Evolutionary conservation across 352 stramenopile species (phyloP), one percentile per base, ranked within the genome.

Genomic region (Halophytophthora polymorphica): DNA sequence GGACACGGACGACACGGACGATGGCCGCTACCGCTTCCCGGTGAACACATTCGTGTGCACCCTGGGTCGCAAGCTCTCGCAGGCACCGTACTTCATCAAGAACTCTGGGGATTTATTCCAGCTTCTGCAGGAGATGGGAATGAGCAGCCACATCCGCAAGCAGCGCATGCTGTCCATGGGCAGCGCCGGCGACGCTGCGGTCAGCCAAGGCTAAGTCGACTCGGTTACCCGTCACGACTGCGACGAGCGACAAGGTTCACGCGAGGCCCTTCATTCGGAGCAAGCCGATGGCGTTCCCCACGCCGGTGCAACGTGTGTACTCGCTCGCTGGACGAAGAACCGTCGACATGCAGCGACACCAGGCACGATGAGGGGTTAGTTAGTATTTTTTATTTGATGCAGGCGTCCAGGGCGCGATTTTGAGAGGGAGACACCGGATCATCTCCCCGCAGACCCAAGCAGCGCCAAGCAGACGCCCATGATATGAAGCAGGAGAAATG

Each of bases 11-110:
- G 67, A 83, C 29, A 59, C 64, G 1, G 73, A 79, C 15, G 76
- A 86, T 3, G 68, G 56, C 6, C 64, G 66, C 10, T 89, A 90
- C 59, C 65, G 71, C 25, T 90, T 90, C 53, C 83, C 83, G 2
- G 80, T 93, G 6, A 90, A 91, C 36, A 91, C 83, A 3, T 93
- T 93, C 46, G 82, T 91, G 35, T 93, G 83, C 62, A 93, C 82
- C 3, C 61, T 93, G 29, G 80, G 83, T 5, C 71, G 82, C 34
- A 93, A 93, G 49, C 64, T 90, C 14, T 90, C 77, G 13, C 83
- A 93, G 51, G 83, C 83, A 35, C 82, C 83, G 6, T 93, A 93
- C 58, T 93, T 73, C 57, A 90, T 93, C 62, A 92, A 92, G 67
- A 92, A 92, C 53, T 90, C 82, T 14, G 82, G 78, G 2, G 82